A percentile compares a stretch with the other conserved stretches of the same genome.
phyloP scores from a whole-genome alignment of 768 basidiomycete species.

The Leucogyrophana mollusca region DNA sequence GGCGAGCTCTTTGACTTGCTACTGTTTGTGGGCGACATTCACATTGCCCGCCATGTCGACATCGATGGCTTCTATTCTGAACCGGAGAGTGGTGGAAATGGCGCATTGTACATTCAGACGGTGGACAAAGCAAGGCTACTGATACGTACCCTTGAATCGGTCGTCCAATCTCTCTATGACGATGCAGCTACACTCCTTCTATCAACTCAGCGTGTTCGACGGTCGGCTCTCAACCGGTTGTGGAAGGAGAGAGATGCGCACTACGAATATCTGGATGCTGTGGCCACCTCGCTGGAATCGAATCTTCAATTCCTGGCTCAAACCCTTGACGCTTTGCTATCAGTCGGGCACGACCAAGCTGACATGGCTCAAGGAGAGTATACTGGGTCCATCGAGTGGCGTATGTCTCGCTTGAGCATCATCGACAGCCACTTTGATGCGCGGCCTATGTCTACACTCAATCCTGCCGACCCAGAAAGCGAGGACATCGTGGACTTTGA shows the following conservation, averaged over 20 bases:
- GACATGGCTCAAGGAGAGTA: constrained; percentile 70
- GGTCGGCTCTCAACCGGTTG: not conserved
- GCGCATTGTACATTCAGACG: constrained; percentile 56
- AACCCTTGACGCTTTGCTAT: constrained; percentile 59
- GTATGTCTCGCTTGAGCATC: constrained; percentile 67
- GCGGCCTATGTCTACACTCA: constrained; percentile 37
- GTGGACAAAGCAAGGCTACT: constrained; percentile 69
- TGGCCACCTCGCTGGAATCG: constrained; percentile 50
- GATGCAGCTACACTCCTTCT: constrained; percentile 62
- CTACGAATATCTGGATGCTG: constrained; percentile 46
- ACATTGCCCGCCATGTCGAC: constrained; percentile 80
- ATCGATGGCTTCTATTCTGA: constrained; percentile 69
- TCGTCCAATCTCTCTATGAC: constrained; percentile 73
- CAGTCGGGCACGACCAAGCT: constrained; percentile 69
- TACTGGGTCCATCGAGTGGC: constrained; percentile 74
- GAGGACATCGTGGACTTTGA: constrained; percentile 62
- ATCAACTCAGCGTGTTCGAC: constrained; percentile 45
- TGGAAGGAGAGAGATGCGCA: constrained; percentile 19
- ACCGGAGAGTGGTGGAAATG: constrained; percentile 37
- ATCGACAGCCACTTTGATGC: constrained; percentile 50
- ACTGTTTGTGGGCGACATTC: constrained; percentile 61
- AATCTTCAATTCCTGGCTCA: constrained; percentile 57
- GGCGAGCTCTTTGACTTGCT: constrained; percentile 60
- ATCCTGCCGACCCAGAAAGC: constrained; percentile 38
- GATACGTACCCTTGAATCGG: constrained; percentile 67